phyloP scores from a whole-genome alignment of 1,139 yeast species.

The Pichia sp. region DNA sequence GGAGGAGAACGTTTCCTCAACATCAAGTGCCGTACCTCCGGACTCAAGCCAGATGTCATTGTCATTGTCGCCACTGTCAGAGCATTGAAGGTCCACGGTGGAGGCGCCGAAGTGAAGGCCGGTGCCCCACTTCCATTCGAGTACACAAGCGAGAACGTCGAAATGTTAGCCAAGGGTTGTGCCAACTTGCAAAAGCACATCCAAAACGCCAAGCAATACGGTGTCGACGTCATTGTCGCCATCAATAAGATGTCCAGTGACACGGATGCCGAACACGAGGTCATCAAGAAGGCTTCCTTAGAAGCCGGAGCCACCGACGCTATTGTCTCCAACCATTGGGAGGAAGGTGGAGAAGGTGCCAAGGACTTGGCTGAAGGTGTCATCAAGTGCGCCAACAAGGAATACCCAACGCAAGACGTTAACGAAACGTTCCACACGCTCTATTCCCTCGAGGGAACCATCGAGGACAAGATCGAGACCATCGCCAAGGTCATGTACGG shows the following conservation, averaged over 20 bases:
- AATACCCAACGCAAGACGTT: constrained; percentile 32
- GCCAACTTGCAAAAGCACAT: constrained; percentile 91
- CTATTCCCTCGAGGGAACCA: constrained; percentile 65
- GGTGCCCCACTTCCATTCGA: constrained; percentile 87
- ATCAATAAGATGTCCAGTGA: constrained; percentile 89
- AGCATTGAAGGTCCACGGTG: constrained; percentile 96
- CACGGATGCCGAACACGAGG: constrained; percentile 75
- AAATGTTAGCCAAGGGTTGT: constrained; percentile 78
- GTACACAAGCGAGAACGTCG: constrained; percentile 82
- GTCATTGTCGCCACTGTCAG: constrained; percentile 97
- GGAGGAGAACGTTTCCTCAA: constrained; percentile 98
- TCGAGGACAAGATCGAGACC: constrained; percentile 75
- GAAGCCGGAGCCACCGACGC: constrained; percentile 96
- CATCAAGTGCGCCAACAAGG: constrained; percentile 58
- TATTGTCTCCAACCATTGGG: constrained; percentile 95
- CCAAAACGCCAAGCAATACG: constrained; percentile 77
- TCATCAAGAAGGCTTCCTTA: constrained; percentile 76
- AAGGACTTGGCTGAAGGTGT: constrained; percentile 83
- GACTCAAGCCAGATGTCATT: constrained; percentile 84
- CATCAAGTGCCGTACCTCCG: constrained; percentile 93
- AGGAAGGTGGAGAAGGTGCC: constrained; percentile 96
- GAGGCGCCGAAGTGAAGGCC: constrained; percentile 97
- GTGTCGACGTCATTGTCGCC: constrained; percentile 93
- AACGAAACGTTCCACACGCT: constrained; percentile 50
- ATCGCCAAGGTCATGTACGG: constrained; percentile 94